Base-by-base conservation (phyloP, 805 yeast genomes). In the Wilhelminamyces savonicus region DNA sequence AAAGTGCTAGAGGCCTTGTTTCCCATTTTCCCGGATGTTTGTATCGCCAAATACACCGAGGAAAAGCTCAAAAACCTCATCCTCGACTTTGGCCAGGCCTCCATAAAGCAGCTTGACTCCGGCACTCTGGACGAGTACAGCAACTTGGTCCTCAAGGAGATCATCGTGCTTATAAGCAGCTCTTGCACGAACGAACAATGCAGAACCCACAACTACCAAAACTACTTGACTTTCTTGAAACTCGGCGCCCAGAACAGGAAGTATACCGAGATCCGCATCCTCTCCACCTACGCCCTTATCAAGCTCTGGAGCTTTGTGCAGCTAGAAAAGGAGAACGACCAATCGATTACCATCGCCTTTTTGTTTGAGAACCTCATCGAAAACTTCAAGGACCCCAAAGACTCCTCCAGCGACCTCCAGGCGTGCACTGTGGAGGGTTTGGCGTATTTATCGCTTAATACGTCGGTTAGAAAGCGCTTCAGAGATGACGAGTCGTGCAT, bases 231-330 rank as follows among this genome's bases (percentile, higher is more conserved):
- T 4, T 41, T 71, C 0, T 45, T 76, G 14, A 50, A 67, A 13
- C 46, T 51, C 23, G 66, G 70, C 0, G 33, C 66, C 8, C 33
- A 31, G 5, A 21, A 25, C 13, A 31, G 23, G 16, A 24, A 28
- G 18, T 13, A 28, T 13, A 10, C 32, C 0, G 45, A 48, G 13
- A 39, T 57, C n/a, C 52, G 52, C 29, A 29, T 61, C 7, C 43
- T 63, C 9, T 54, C 77, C 0, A 59, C 70, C 0, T 43, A 76
- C 22, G 69, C 70, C 3, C 42, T 75, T n/a, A 53, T 74, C 5
- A 78, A 78, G 46, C 50, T 75, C 3, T 77, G 82, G 82, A 66
- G 68, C 29, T 62, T 68, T 32, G 50, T 71, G 0, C 59, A 66
- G 24, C 48, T 62, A 20, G 56, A 51, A n/a, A 31, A 35, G 13